Conservation (phyloP, 2,329 filamentous ascomycete species). For the Microcyclospora tardicrescens region DNA sequence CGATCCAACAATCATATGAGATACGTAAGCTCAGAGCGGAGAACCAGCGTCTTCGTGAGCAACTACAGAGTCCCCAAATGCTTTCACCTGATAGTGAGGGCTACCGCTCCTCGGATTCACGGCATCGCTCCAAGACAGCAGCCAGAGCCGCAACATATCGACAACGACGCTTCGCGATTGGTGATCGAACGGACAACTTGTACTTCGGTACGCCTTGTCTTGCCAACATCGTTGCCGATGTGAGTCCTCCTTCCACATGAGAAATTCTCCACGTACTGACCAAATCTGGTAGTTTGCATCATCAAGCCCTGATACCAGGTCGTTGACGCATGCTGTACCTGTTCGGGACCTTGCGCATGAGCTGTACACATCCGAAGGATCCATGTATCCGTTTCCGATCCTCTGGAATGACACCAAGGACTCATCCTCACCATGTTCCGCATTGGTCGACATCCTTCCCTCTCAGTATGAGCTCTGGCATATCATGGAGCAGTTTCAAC, state of each 20-base stretch:
- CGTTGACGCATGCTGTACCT: slow-evolving; percentile 32
- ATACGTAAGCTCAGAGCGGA: slow-evolving; percentile 34
- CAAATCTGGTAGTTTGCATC: slow-evolving; percentile 28
- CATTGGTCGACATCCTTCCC: slow-evolving; percentile 26
- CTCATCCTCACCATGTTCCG: no score
- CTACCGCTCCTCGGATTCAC: slow-evolving; percentile 11
- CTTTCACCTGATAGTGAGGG: slow-evolving; percentile 25
- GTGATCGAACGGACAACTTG: slow-evolving; percentile 31
- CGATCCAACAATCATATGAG: slow-evolving; percentile 36
- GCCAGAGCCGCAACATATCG: slow-evolving; percentile 12
- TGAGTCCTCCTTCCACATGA: slow-evolving; percentile 14
- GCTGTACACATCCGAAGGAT: slow-evolving; percentile 26
- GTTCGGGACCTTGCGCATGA: slow-evolving; percentile 27
- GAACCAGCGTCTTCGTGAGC: slow-evolving; percentile 32
- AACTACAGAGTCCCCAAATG: slow-evolving; percentile 22
- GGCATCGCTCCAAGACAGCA: no score
- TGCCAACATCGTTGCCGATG: slow-evolving; percentile 35
- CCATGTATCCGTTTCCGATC: slow-evolving; percentile 33
- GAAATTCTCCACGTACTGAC: slow-evolving; percentile 3
- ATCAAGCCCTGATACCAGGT: slow-evolving; percentile 27
- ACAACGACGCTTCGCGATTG: slow-evolving; percentile 25
- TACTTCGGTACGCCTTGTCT: slow-evolving; percentile 40
- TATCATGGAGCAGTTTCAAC: slow-evolving; percentile 31
- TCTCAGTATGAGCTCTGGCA: slow-evolving; percentile 25
- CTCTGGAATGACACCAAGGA: slow-evolving; percentile 21